These are phyloP conservation scores for Camellia oleifera DNA, from an alignment of 179 eudicot genomes.

Conservation along the genomic window DNA sequence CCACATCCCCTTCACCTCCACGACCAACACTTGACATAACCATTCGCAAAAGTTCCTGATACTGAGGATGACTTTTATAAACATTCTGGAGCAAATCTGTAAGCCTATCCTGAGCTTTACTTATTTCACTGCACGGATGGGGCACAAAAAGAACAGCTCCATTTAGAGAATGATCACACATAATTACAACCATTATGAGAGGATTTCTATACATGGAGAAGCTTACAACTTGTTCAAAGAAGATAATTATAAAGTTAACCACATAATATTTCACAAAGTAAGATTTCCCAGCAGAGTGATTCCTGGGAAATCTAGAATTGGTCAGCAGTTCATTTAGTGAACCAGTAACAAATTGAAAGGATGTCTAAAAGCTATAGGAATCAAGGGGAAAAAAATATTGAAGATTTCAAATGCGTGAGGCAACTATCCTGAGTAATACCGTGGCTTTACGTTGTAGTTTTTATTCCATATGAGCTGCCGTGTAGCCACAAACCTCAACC, in stretches of 20 bases:
- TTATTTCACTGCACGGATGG: slow-evolving; percentile 76
- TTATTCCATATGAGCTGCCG: slow-evolving; percentile 98
- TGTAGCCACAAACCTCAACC: slow-evolving; percentile 99
- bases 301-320: slow-evolving; percentile 4
- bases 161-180: not conserved
- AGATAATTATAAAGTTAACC: not conserved
- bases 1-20: slow-evolving; percentile 99
- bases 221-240: not conserved
- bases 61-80: slow-evolving; percentile 58
- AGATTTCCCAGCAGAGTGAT: not conserved
- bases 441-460: slow-evolving; percentile 97
- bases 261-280: not conserved
- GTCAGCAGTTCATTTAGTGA: not conserved
- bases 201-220: not conserved
- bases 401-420: not conserved
- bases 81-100: slow-evolving; percentile 83
- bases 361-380: slow-evolving; percentile 1
- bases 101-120: slow-evolving; percentile 96
- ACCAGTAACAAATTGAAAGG: not conserved
- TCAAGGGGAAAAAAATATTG: not conserved
- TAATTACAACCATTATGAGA: not conserved
- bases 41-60: slow-evolving; percentile 83
- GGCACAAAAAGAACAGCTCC: slow-evolving; percentile 5
- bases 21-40: slow-evolving; percentile 97
- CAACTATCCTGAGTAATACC: slow-evolving; percentile 41